These are phyloP conservation scores for Lachnellula hyalina DNA, from an alignment of 2,329 filamentous ascomycete species.

Conservation along the genomic window DNA sequence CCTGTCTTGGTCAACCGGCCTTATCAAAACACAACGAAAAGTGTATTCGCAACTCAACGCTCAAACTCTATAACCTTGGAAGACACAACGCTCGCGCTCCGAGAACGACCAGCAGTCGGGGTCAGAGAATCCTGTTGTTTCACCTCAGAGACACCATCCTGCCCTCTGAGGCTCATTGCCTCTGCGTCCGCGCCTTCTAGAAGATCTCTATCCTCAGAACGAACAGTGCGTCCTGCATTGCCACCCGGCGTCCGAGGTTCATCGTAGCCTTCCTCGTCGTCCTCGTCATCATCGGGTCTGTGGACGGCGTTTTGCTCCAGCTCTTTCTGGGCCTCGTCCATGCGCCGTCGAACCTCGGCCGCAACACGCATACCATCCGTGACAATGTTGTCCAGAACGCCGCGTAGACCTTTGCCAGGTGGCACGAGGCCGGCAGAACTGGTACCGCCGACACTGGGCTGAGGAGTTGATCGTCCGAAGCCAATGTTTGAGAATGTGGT, in stretches of 20 bases:
- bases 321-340: constrained; percentile 94
- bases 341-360: constrained; percentile 81
- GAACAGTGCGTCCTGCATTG: constrained; percentile 57
- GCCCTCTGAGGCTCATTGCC: constrained; percentile 42
- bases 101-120: constrained; percentile 3
- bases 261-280: constrained; percentile 62
- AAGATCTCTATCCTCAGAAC: constrained; percentile 63
- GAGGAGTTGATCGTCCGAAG: constrained; percentile 42
- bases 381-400: constrained; percentile 95
- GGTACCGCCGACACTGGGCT: constrained; percentile 32
- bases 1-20: too few relatives aligned
- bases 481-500: constrained; percentile 79
- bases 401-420: constrained; percentile 70
- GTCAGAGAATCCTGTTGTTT: constrained; percentile 11
- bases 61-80: constrained; percentile 43
- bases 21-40: neutral
- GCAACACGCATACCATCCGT: constrained; percentile 96
- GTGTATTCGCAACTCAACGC: constrained; percentile 16
- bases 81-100: neutral
- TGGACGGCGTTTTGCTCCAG: constrained; percentile 77
- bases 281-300: constrained; percentile 61
- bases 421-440: constrained; percentile 28
- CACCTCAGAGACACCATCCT: constrained; percentile 19
- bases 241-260: constrained; percentile 38
- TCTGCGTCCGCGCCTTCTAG: constrained; percentile 70